A percentile compares a stretch with the other conserved stretches of the same genome.
These are phyloP conservation scores for Penicillium psychrofluorescens DNA, from an alignment of 495 filamentous ascomycete genomes.

Conservation along the genomic window DNA sequence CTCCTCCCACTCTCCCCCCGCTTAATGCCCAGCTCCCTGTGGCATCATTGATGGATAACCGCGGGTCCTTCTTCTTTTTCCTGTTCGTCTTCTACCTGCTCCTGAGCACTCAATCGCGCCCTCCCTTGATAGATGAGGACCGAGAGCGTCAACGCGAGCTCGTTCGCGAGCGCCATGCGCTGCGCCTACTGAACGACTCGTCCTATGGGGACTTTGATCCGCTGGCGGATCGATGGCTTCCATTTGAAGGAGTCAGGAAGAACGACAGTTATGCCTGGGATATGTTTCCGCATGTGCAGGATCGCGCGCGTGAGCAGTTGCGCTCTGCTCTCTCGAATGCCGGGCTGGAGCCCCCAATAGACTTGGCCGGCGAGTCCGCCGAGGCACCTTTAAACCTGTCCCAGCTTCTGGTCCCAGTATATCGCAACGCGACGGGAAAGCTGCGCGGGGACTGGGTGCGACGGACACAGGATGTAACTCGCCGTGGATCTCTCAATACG, in stretches of 20 bases:
- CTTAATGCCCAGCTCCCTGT: slow-evolving; percentile 19
- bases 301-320: slow-evolving; percentile 47
- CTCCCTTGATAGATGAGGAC: slow-evolving; percentile 40
- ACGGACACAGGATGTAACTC: slow-evolving; percentile 29
- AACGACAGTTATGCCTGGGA: slow-evolving; percentile 73
- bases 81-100: slow-evolving; percentile 43
- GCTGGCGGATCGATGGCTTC: slow-evolving; percentile 54
- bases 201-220: slow-evolving; percentile 69
- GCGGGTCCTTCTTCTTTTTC: slow-evolving; percentile 42
- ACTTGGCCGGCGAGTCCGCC: slow-evolving; percentile 22
- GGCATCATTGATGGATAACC: slow-evolving; percentile 40
- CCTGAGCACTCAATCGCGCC: slow-evolving; percentile 36
- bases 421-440: slow-evolving; percentile 75
- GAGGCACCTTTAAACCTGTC: slow-evolving; percentile 36
- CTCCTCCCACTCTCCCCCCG: background rate
- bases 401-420: slow-evolving; percentile 46
- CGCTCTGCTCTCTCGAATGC: slow-evolving; percentile 34
- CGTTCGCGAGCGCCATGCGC: slow-evolving; percentile 46
- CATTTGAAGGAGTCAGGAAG: slow-evolving; percentile 67
- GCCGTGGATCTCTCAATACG: slow-evolving; percentile 40
- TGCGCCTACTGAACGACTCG: slow-evolving; percentile 62
- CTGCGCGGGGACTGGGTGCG: slow-evolving; percentile 72
- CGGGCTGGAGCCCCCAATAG: slow-evolving; percentile 22
- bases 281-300: slow-evolving; percentile 45
- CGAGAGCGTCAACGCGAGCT: slow-evolving; percentile 38